Percentiles rank a stretch among this genome's conserved stretches.
phyloP scores from a whole-genome alignment of 176 grass and related monocot genomes.

The Oropetium thomaeum region DNA sequence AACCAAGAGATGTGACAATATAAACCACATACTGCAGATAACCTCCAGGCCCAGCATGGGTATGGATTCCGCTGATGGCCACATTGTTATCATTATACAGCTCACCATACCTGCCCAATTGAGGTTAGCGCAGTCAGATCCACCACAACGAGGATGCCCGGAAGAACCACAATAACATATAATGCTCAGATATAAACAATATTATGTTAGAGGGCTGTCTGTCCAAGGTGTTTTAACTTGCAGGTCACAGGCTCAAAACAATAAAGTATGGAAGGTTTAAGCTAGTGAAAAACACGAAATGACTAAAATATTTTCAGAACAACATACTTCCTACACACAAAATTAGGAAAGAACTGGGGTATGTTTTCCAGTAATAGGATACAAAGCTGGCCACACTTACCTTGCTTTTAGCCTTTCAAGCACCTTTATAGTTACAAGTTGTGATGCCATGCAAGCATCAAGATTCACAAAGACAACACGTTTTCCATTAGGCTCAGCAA shows the following conservation, averaged over 20 bases:
- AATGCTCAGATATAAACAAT: not conserved
- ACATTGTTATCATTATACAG: conserved; percentile 88
- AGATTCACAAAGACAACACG: conserved; percentile 95
- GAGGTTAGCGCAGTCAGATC: conserved; percentile 25
- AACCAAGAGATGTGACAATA: conserved; percentile 93
- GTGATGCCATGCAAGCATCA: conserved; percentile 98
- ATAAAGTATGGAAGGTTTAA: conserved; percentile 1
- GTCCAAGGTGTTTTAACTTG: conserved; percentile 6
- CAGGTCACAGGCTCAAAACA: not conserved
- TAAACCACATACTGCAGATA: conserved; percentile 97
- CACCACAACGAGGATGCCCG: not conserved
- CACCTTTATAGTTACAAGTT: conserved; percentile 89
- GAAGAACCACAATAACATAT: not conserved
- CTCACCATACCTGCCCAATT: conserved; percentile 74
- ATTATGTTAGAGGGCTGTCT: not conserved
- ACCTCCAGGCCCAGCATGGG: conserved; percentile 92
- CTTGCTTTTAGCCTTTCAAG: conserved; percentile 90
- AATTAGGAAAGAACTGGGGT: not conserved
- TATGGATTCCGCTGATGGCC: conserved; percentile 96
- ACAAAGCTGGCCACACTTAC: conserved; percentile 22
- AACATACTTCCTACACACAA: not conserved
- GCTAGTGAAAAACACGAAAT: conserved; percentile 3
- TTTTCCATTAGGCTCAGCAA: conserved; percentile 77
- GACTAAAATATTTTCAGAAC: not conserved
- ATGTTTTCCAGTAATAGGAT: conserved; percentile 4